Evolutionary conservation across 495 filamentous ascomycete genomes (phyloP), one percentile per base, ranked within the genome.

Genomic region (Bryoglossum gracile): DNA sequence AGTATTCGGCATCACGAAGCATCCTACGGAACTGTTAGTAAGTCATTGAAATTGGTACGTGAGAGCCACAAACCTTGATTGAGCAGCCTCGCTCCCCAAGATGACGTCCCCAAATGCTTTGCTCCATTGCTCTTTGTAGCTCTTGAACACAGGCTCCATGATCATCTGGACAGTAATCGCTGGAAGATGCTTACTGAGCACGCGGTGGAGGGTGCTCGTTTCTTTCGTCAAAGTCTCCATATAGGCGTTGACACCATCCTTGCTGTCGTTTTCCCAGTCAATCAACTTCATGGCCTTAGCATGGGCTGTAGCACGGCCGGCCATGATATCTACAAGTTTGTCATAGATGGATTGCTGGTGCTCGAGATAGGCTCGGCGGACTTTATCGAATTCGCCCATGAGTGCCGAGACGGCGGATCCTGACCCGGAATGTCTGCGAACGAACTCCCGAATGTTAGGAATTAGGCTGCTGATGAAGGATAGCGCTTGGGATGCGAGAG

Each of bases 291-390:
- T 81, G 14, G 78, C 76, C 48, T 76, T 83, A 17, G 88, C 80
- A 56, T 87, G 88, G 0, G 78, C 67, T 1, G 76, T 65, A 5
- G 85, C 85, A 1, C 92, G 79, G 10, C 80, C 81, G 39, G 81
- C 82, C 90, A 97, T 96, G 51, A 99, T 97, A 48, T 95, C 89
- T 13, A 95, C 85, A 0, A 99, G 71, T 61, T 99, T 99, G 44
- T 95, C 89, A 58, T 94, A 87, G 47, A 97, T 97, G 52, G 80
- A 87, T 25, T 79, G 80, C 60, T 96, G 92, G 62, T 97, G 92
- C 58, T 99, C 92, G 58, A 94, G 87, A 56, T 84, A 91, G 5
- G 87, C 72, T 30, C 92, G 78, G 54, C 84, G 84, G 45, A 95
- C 82, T 70, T 89, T 95, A 65, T 97, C 92, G 52, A 95, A 97